These are phyloP conservation scores for Pseudopithomyces maydicus DNA, from an alignment of 2,329 filamentous ascomycete species.

Conservation along the genomic window DNA sequence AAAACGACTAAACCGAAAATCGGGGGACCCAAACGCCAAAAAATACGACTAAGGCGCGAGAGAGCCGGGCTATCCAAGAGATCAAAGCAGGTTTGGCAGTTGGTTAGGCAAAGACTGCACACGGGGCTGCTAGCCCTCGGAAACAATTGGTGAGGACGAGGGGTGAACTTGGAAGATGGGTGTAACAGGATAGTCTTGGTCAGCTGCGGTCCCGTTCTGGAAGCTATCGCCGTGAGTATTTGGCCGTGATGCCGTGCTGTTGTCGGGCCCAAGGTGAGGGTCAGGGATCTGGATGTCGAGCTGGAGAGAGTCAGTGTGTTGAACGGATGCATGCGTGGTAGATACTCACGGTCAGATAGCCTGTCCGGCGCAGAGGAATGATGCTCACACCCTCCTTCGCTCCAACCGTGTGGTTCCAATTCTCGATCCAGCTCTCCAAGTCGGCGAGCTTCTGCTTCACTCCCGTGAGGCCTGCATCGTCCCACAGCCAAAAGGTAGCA, in stretches of 20 bases:
- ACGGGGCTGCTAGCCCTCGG: slow-evolving; percentile 24
- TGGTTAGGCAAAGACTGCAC: background rate
- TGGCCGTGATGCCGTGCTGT: slow-evolving; percentile 26
- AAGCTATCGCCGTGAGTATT: slow-evolving; percentile 33
- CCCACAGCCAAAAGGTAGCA: slow-evolving; percentile 92
- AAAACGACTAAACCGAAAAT: background rate
- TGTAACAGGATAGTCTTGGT: slow-evolving; percentile 28
- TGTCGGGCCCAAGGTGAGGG: slow-evolving; percentile 65
- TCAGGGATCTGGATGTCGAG: slow-evolving; percentile 83
- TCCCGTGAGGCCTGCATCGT: slow-evolving; percentile 79
- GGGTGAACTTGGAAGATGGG: slow-evolving; percentile 37
- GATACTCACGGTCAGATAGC: slow-evolving; percentile 77
- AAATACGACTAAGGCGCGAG: background rate
- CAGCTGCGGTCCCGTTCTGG: slow-evolving; percentile 11
- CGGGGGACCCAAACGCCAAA: background rate
- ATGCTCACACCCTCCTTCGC: slow-evolving; percentile 70
- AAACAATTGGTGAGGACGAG: slow-evolving; percentile 25
- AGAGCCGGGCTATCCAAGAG: background rate
- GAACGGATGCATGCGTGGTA: background rate
- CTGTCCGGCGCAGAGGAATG: slow-evolving; percentile 78
- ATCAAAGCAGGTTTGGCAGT: background rate
- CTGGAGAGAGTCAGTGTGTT: slow-evolving; percentile 47
- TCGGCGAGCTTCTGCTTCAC: slow-evolving; percentile 72
- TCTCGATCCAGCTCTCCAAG: slow-evolving; percentile 81
- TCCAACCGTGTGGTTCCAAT: slow-evolving; percentile 78